Evolutionary conservation across 2,329 filamentous ascomycete genomes (phyloP).

Genomic region (Apiospora arundinis): DNA sequence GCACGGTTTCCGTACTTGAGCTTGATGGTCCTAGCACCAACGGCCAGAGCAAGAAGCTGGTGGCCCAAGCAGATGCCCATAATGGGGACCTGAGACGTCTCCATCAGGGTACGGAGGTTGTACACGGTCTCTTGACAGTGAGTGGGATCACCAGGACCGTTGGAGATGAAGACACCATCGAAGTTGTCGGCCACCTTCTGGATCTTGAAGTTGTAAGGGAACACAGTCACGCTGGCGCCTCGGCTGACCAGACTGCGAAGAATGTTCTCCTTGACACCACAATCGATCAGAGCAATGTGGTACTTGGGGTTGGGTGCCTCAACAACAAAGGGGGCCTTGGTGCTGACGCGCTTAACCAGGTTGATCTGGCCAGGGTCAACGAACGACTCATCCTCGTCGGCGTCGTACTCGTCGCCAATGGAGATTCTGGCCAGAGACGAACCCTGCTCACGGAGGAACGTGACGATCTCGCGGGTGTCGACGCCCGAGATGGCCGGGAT

Average conservation of each 20-base stretch:
- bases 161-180: slow-evolving; percentile 98
- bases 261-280: slow-evolving; percentile 99
- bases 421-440: slow-evolving; percentile 95
- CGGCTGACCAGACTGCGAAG: slow-evolving; percentile 91
- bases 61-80: slow-evolving; percentile 99
- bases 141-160: slow-evolving; percentile 96
- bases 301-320: slow-evolving; percentile 81
- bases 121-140: slow-evolving; percentile 95
- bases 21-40: slow-evolving; percentile 91
- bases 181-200: slow-evolving; percentile 98
- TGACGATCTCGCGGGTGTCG: slow-evolving; percentile 96
- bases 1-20: slow-evolving; percentile 99
- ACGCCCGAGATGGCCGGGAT: slow-evolving; percentile 96
- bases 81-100: slow-evolving; percentile 86
- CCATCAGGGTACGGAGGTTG: slow-evolving; percentile 89
- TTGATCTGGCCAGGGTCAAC: slow-evolving; percentile 96
- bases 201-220: slow-evolving; percentile 96
- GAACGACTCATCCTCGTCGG: slow-evolving; percentile 96
- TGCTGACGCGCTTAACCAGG: slow-evolving; percentile 93
- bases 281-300: slow-evolving; percentile 95
- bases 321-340: slow-evolving; percentile 97
- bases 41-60: slow-evolving; percentile 89
- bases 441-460: slow-evolving; percentile 92
- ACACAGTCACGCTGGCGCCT: slow-evolving; percentile 89
- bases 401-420: slow-evolving; percentile 96